Evolutionary conservation across 2,329 filamentous ascomycete species (phyloP).

Genomic region (Fusarium citri): DNA sequence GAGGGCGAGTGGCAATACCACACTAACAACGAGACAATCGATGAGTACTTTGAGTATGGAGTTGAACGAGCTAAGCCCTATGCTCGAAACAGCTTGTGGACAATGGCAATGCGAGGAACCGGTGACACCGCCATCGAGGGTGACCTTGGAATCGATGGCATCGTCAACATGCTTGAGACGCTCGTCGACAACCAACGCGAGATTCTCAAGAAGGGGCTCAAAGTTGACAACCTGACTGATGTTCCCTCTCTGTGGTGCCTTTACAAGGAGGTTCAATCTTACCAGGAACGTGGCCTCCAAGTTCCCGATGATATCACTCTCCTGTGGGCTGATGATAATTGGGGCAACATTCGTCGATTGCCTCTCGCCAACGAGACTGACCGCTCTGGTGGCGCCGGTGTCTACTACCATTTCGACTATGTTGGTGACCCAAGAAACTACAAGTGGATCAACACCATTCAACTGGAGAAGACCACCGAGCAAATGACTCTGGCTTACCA

Average conservation of each 20-base stretch:
- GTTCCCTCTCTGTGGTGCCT: constrained; percentile 69
- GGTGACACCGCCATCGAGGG: constrained; percentile 72
- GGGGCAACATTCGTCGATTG: constrained; percentile 68
- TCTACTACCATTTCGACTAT: constrained; percentile 71
- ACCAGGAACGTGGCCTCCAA: constrained; percentile 68
- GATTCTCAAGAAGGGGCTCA: constrained; percentile 31
- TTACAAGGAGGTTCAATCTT: constrained; percentile 74
- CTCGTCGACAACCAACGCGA: constrained; percentile 53
- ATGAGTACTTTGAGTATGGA: constrained; percentile 75
- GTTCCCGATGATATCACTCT: constrained; percentile 72
- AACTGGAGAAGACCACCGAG: constrained; percentile 49
- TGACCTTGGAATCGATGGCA: constrained; percentile 58
- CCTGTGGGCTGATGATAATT: constrained; percentile 74
- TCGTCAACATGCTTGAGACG: constrained; percentile 52
- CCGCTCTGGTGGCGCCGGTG: constrained; percentile 67
- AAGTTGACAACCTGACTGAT: constrained; percentile 22
- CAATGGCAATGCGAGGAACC: constrained; percentile 76
- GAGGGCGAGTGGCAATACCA: constrained; percentile 76
- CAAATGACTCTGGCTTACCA: constrained; percentile 63
- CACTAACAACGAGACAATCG: constrained; percentile 75
- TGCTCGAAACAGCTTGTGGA: constrained; percentile 72
- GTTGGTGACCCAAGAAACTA: constrained; percentile 71
- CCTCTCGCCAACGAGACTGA: constrained; percentile 65
- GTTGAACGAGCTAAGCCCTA: constrained; percentile 73
- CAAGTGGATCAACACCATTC: constrained; percentile 67